Evolutionary conservation across 75 land plant genomes (phyloP).

Genomic region (Cunninghamia lanceolata): DNA sequence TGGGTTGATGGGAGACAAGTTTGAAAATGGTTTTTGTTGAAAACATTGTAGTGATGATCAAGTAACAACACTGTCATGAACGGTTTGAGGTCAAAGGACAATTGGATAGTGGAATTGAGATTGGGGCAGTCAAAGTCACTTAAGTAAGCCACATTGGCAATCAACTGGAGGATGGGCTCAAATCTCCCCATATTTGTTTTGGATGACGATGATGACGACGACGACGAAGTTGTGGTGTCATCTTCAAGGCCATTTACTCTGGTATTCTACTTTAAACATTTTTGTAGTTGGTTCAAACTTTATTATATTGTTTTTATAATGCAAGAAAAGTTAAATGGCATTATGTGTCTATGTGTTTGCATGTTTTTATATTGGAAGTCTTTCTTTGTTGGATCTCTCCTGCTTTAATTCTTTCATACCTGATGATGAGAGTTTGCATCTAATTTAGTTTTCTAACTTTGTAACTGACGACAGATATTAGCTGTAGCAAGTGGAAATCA

Average conservation of each 20-base stretch:
- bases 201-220: conserved; percentile 16
- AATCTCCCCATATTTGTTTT: conserved; percentile 8
- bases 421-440: background rate
- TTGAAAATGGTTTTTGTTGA: background rate
- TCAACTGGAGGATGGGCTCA: background rate
- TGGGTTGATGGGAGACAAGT: background rate
- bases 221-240: conserved; percentile 13
- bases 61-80: conserved; percentile 7
- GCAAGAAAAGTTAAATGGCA: background rate
- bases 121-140: background rate
- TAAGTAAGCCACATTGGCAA: conserved; percentile 2
- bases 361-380: background rate
- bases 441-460: background rate
- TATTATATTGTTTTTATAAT: background rate
- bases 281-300: background rate
- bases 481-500: background rate
- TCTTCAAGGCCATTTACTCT: conserved; percentile 15
- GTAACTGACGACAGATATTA: background rate
- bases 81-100: background rate
- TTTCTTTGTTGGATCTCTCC: background rate
- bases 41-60: background rate
- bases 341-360: background rate
- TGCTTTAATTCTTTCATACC: background rate
- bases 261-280: background rate
- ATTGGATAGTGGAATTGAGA: background rate